Base-by-base conservation (phyloP, 2,329 filamentous ascomycete genomes). In the Ophiostoma angusticollis region DNA sequence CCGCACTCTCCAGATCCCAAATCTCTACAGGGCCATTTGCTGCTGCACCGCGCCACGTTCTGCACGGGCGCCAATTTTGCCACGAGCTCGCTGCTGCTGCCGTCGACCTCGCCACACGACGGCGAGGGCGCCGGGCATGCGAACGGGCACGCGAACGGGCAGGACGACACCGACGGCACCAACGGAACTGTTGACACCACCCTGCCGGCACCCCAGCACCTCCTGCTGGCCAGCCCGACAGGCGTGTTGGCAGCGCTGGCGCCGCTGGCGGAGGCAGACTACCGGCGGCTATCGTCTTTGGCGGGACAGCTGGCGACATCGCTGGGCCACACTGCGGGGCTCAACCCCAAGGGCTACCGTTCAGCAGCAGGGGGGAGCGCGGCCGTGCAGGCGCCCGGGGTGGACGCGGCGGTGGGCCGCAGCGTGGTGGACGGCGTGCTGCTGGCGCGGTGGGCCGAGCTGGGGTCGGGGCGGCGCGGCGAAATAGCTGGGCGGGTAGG, bases 31-130 rank as follows among this genome's bases (percentile, higher is more conserved):
- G 91, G 91, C 35, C 81, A 87, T 52, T 74, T 87, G 29, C 73
- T 98, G 18, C 72, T 98, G 7, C 84, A 89, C 58, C 78, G 84
- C 43, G 84, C 83, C 38, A 84, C 85, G 42, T 96, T 98, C 62
- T 80, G 87, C 54, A 78, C 84, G 0, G 86, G 84, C 27, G 75
- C 74, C 14, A 84, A 94, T 57, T 72, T 80, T 47, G 76, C 83
- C 0, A 80, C 82, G 1, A 73, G 72, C 27, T 80, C 86, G 49
- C 76, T 80, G 16, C 73, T 95, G 35, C 69, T 96, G 24, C 81
- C 84, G 1, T 78, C 78, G 13, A 75, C 74, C 4, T 14, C 29
- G 14, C 17, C 23, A 1, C n/a, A 23, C 22, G 25, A 17, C 3
- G 27, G n/a, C n/a, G 24, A 35, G 3, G 25, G 27, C 3, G 28